Percentiles rank a stretch among this genome's conserved stretches.
These are phyloP conservation scores for Hypocreales sp. DNA, from an alignment of 2,329 filamentous ascomycete species.

Conservation along the genomic window DNA sequence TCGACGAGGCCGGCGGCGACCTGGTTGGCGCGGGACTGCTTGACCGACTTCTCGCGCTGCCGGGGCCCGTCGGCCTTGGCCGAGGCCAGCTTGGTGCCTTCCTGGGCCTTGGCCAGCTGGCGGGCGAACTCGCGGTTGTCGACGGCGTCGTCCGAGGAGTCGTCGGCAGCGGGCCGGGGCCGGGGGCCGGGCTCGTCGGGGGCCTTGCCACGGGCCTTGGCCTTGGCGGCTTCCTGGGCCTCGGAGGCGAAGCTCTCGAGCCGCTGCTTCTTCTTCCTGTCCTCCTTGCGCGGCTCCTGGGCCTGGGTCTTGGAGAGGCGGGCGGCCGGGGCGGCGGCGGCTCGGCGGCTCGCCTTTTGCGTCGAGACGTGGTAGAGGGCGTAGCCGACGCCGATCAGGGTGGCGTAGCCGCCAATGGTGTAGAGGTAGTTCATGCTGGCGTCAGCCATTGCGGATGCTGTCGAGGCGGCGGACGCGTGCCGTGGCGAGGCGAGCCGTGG, in stretches of 20 bases:
- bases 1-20: slow-evolving; percentile 26
- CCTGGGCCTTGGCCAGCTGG: slow-evolving; percentile 54
- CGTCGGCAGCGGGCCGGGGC: slow-evolving; percentile 12
- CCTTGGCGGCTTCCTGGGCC: slow-evolving; percentile 20
- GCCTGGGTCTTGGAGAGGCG: slow-evolving; percentile 15
- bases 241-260: slow-evolving; percentile 23
- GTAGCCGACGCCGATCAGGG: slow-evolving; percentile 20
- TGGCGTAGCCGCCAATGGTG: slow-evolving; percentile 20
- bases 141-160: slow-evolving; percentile 41
- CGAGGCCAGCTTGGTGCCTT: slow-evolving; percentile 45
- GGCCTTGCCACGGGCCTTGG: slow-evolving; percentile 15
- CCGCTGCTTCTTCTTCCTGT: slow-evolving; percentile 30
- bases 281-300: slow-evolving; percentile 21
- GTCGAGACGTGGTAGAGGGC: slow-evolving; percentile 19
- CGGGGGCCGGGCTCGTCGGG: slow-evolving; percentile 11
- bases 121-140: slow-evolving; percentile 65
- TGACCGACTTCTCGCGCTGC: slow-evolving; percentile 53
- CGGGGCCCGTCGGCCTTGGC: slow-evolving; percentile 40
- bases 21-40: slow-evolving; percentile 48
- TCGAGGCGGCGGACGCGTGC: not conserved
- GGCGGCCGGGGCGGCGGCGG: slow-evolving; percentile 9
- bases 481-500: not conserved
- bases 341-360: slow-evolving; percentile 16
- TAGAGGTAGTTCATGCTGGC: slow-evolving; percentile 17
- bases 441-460: slow-evolving; percentile 15